Evolutionary conservation across 805 yeast genomes (phyloP).

Genomic region (Debaryomyces hansenii): DNA sequence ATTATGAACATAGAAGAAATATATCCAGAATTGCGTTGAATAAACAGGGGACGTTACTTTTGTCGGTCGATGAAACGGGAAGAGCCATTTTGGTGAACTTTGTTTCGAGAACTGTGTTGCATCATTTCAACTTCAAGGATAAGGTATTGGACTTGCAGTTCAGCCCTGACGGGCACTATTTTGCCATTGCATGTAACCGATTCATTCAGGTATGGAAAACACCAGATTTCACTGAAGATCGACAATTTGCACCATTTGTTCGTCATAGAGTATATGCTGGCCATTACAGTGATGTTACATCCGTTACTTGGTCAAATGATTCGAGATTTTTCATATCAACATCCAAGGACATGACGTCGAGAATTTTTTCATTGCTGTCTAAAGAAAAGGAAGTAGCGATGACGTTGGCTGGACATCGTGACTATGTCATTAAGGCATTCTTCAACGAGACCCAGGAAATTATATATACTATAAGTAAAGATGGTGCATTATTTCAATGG

Average conservation of each 20-base stretch:
- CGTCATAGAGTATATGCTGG: slow-evolving; percentile 90
- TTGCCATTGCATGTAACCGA: slow-evolving; percentile 83
- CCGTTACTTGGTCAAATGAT: slow-evolving; percentile 87
- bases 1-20: slow-evolving; percentile 89
- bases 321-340: slow-evolving; percentile 84
- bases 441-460: slow-evolving; percentile 86
- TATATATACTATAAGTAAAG: slow-evolving; percentile 88
- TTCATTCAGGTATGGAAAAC: slow-evolving; percentile 93
- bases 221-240: slow-evolving; percentile 74
- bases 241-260: slow-evolving; percentile 95
- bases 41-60: slow-evolving; percentile 72
- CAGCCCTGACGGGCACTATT: slow-evolving; percentile 83
- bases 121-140: slow-evolving; percentile 91
- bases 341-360: slow-evolving; percentile 86
- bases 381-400: slow-evolving; percentile 72
- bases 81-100: slow-evolving; percentile 90
- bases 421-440: slow-evolving; percentile 82
- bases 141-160: slow-evolving; percentile 72
- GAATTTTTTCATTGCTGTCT: slow-evolving; percentile 73
- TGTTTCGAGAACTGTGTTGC: slow-evolving; percentile 77
- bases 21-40: slow-evolving; percentile 79
- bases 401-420: slow-evolving; percentile 90
- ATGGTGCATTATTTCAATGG: slow-evolving; percentile 94
- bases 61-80: slow-evolving; percentile 89
- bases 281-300: slow-evolving; percentile 78